Base-by-base conservation (phyloP, 495 filamentous ascomycete genomes). In the Cladorrhinum samala region DNA sequence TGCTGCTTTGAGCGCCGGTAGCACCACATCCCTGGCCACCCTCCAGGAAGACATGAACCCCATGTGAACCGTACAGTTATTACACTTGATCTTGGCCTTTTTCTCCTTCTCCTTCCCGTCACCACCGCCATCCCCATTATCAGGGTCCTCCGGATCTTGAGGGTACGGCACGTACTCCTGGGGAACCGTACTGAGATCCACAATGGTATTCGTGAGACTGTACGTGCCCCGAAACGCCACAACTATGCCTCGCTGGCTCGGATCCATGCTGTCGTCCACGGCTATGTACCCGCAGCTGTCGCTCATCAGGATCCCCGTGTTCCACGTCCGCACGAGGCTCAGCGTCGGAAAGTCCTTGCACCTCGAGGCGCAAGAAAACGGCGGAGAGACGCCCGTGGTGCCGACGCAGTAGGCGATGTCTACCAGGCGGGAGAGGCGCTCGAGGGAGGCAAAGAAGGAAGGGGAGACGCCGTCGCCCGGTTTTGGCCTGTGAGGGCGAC, bases 151-250 rank as follows among this genome's bases (percentile, higher is more conserved):
- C 72, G 68, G 18, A 17, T 62, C 57, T 3, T 77, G 77, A 1
- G 86, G 85, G 62, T 96, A 98, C 0, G 93, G 91, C 1, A 88
- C 80, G 63, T 96, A 98, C 60, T 86, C 82, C 65, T 96, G 93
- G 19, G 90, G 92, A 3, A 89, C 75, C 13, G 88, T 89, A 44
- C 87, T 88, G 30, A 98, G 76, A 68, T 98, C 93, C 50, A 87
- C 76, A 45, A 98, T 84, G 9, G 90, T 88, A 69, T 96, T 95
- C 21, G 89, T 79, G 56, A 98, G 75, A 36, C 88, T 94, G 66
- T 96, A 96, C 11, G 93, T 97, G 9, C 94, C 93, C 17, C 93
- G 82, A 61, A 97, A 97, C 11, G 91, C 92, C n/a, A 97, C 77
- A 23, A 98, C 76, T 50, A 98, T 89, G 17, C 68, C 68, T 11